These are phyloP conservation scores for Solanum raphanifolium DNA, from an alignment of 257 asterid species.

Conservation along the genomic window DNA sequence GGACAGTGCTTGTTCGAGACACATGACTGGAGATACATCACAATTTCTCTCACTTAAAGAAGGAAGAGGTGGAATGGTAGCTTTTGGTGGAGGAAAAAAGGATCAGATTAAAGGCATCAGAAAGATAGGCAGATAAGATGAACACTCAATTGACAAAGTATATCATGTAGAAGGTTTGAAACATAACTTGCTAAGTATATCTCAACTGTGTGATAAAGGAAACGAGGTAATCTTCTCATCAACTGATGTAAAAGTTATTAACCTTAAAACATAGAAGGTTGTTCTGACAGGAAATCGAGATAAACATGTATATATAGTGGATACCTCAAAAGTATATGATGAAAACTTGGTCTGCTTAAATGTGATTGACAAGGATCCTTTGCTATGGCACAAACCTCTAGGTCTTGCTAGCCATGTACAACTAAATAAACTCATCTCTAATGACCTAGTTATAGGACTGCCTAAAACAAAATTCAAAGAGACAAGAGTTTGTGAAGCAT, in stretches of 20 bases:
- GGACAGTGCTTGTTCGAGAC: not conserved
- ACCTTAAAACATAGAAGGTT: not conserved
- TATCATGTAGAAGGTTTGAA: not conserved
- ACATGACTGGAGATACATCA: not conserved
- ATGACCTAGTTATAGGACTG: not conserved
- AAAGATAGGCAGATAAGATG: not conserved
- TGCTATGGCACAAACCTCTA: not conserved
- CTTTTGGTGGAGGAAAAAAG: not conserved
- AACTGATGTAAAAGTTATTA: no score
- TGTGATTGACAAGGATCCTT: not conserved
- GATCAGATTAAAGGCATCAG: not conserved
- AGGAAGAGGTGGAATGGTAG: not conserved
- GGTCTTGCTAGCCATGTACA: not conserved
- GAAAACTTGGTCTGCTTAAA: no score
- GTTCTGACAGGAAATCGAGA: not conserved
- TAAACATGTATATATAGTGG: not conserved
- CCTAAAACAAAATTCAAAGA: not conserved
- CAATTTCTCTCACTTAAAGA: not conserved
- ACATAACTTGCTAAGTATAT: not conserved
- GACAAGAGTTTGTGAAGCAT: not conserved
- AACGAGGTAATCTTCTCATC: not conserved
- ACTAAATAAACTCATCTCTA: not conserved
- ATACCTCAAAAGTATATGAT: not conserved
- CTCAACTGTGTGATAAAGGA: not conserved
- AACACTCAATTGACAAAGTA: not conserved